Conservation (phyloP, 1,284 basidiomycete genomes). For the Trichosporon ovoides region DNA sequence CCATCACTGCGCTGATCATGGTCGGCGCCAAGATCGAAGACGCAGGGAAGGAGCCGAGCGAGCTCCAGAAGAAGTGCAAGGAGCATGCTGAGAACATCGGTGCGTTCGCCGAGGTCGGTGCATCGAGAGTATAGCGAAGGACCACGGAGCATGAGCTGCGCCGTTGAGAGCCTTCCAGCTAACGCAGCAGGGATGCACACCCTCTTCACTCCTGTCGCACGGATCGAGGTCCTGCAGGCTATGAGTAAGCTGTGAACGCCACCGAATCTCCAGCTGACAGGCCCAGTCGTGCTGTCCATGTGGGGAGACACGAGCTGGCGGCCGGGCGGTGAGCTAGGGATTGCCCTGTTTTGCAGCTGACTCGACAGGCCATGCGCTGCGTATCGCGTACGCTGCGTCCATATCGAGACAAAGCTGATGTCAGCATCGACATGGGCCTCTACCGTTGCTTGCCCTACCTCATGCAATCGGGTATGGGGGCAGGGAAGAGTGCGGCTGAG, state of each 20-base stretch:
- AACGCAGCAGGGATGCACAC: conserved; percentile 57
- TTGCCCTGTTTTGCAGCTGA: background rate
- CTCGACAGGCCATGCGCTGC: conserved; percentile 71
- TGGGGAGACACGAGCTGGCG: conserved; percentile 46
- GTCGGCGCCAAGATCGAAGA: conserved; percentile 77
- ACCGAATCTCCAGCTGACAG: conserved; percentile 4
- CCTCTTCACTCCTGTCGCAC: conserved; percentile 72
- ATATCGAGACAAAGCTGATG: background rate
- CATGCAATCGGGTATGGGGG: conserved; percentile 63
- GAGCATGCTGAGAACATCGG: conserved; percentile 82
- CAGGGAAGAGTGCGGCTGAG: conserved; percentile 55
- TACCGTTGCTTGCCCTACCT: conserved; percentile 80
- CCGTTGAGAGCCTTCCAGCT: too few relatives aligned
- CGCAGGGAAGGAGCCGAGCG: conserved; percentile 58
- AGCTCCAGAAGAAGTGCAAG: conserved; percentile 37
- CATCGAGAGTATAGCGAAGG: too few relatives aligned
- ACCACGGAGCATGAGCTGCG: too few relatives aligned
- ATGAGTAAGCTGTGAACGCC: conserved; percentile 57
- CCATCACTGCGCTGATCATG: conserved; percentile 69
- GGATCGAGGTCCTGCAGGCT: conserved; percentile 77
- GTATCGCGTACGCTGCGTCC: conserved; percentile 66
- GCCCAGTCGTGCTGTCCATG: conserved; percentile 33
- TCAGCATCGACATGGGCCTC: conserved; percentile 70
- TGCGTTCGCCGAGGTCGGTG: too few relatives aligned
- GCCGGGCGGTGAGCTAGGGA: conserved; percentile 27